These are phyloP conservation scores for Neurospora cerealis DNA, from an alignment of 495 filamentous ascomycete species.

Conservation along the genomic window DNA sequence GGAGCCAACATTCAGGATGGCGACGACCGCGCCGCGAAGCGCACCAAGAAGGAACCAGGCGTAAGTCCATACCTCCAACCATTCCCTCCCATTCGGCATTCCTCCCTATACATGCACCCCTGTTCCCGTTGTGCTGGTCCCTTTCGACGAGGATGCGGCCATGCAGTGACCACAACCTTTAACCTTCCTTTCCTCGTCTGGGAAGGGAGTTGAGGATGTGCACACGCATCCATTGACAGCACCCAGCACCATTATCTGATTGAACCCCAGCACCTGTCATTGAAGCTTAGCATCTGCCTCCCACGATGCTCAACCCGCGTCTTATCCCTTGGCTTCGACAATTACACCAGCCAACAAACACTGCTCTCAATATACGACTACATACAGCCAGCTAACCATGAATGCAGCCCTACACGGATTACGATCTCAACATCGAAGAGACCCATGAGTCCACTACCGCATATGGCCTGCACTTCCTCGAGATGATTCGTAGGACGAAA, in stretches of 20 bases:
- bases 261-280: background rate
- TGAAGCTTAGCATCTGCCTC: background rate
- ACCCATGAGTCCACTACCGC: slow-evolving; percentile 54
- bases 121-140: background rate
- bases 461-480: slow-evolving; percentile 54
- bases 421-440: slow-evolving; percentile 39
- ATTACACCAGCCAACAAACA: background rate
- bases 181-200: background rate
- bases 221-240: background rate
- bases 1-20: slow-evolving; percentile 27
- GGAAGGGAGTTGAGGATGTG: background rate
- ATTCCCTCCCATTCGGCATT: background rate
- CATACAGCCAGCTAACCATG: slow-evolving; percentile 6
- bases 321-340: background rate
- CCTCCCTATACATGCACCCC: background rate
- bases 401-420: slow-evolving; percentile 17
- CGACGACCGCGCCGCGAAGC: slow-evolving; percentile 53
- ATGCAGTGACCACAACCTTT: background rate
- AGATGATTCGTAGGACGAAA: slow-evolving; percentile 52
- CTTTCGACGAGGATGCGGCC: background rate
- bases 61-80: slow-evolving; percentile 14
- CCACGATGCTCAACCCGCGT: background rate
- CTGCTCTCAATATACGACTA: background rate
- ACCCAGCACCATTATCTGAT: background rate
- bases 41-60: slow-evolving; percentile 34